Base-by-base conservation (phyloP, 2,329 filamentous ascomycete genomes). In the Cladosporium velox region DNA sequence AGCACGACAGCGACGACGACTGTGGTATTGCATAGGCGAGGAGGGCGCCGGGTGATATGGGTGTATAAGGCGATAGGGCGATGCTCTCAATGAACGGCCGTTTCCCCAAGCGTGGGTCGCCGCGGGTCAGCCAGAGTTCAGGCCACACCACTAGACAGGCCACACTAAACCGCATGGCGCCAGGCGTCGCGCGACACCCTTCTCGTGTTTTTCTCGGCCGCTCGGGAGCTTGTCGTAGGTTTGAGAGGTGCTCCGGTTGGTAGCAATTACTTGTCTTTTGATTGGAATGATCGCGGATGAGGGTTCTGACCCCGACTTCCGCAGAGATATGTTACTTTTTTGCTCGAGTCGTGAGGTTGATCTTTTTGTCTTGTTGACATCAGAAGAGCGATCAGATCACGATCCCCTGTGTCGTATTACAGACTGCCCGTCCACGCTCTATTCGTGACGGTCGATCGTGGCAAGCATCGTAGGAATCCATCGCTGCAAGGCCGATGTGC, bases 21-120 rank as follows among this genome's bases (percentile, higher is more conserved):
- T 12, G 35, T 30, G 34, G 35, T 52, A 30, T 26, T 52, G 30
- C 59, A 52, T 62, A 52, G 60, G 60, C 51, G 61, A 64, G 61
- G 49, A 57, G 51, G 60, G 47, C 21, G 61, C 35, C 61, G 61
- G 59, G 61, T 57, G 61, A 64, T 64, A 64, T 64, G 61, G 61
- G 14, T 64, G 61, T 64, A 64, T 64, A 64, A 64, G 51, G 61
- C 51, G 61, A 57, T 64, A 64, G 61, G 61, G 61, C 61, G 51
- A 64, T 44, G 28, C 59, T 57, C 24, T 47, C 35, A 64, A 52
- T 64, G 61, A 64, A 64, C 61, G 61, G 61, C 34, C 51, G 61
- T 57, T 64, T 64, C 61, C 61, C 61, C 61, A 64, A 64, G 51
- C 51, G 61, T 64, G 61, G 61, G 51, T 55, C 34, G 49, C 60